Percentiles rank a stretch among this genome's conserved stretches.
Conservation (phyloP, 2,329 filamentous ascomycete genomes). For the Diaporthe amygdali region DNA sequence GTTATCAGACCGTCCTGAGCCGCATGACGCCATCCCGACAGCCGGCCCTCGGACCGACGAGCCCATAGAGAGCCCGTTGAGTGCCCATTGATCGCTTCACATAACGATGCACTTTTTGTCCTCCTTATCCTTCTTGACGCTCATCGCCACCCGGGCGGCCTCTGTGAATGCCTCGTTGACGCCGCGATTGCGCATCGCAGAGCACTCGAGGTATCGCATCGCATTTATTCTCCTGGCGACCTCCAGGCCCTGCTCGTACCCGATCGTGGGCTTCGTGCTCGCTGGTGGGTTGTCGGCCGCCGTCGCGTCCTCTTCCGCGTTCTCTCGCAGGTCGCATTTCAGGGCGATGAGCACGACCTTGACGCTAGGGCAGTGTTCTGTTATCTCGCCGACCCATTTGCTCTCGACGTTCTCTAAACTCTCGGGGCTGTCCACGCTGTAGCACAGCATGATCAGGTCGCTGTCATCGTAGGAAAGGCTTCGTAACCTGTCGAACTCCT, state of each 20-base stretch:
- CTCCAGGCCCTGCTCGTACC: conserved; percentile 89
- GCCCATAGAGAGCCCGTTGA: not conserved
- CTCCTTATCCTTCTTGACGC: conserved; percentile 69
- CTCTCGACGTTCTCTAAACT: conserved; percentile 98
- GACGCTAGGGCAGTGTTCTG: conserved; percentile 95
- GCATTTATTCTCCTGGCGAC: conserved; percentile 92
- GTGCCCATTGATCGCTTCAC: conserved; percentile 42
- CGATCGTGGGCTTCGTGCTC: conserved; percentile 74
- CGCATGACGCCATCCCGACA: conserved; percentile 29
- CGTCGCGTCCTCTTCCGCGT: conserved; percentile 73
- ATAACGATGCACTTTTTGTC: conserved; percentile 66
- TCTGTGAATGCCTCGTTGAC: conserved; percentile 99
- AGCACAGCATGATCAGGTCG: conserved; percentile 98
- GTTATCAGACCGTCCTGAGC: conserved; percentile 18
- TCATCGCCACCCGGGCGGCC: conserved; percentile 89
- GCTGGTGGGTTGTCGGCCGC: conserved; percentile 42
- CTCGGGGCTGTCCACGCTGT: conserved; percentile 94
- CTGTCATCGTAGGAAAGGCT: conserved; percentile 97
- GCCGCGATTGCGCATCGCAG: conserved; percentile 95
- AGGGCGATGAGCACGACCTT: conserved; percentile 94
- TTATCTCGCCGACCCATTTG: conserved; percentile 98
- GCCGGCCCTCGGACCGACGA: conserved; percentile 17
- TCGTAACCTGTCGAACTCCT: conserved; percentile 96
- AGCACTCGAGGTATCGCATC: conserved; percentile 95
- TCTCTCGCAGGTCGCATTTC: conserved; percentile 94